Evolutionary conservation across 768 basidiomycete species (phyloP), one percentile per base, ranked within the genome.

Genomic region (Asterophora lycoperdoides): DNA sequence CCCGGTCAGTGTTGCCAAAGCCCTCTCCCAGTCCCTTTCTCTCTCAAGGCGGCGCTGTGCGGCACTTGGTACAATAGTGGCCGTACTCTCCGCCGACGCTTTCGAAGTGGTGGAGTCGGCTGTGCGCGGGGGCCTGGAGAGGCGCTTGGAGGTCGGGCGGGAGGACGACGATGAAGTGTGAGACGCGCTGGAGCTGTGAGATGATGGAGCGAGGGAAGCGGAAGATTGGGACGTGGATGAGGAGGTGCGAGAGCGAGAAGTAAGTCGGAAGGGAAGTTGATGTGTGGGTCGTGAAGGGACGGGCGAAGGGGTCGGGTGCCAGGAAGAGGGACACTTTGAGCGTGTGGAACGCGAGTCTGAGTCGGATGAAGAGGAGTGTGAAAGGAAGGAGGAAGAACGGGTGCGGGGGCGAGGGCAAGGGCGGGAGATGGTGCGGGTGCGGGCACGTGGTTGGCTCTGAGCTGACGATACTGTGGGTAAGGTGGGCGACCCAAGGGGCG

Each of bases 291-390:
- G 29, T 6, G 23, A 38, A 14, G 17, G 42, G 13, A 32, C 32
- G 32, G 32, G 39, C 3, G 46, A 40, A 8, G 46, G 46, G 2
- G 46, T 41, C 2, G 9, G 48, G 15, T 15, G 53, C 49, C 53
- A 55, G 9, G 53, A 40, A 1, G 53, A 55, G 1, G 53, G 53
- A 14, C 49, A 51, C 14, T 17, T 37, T 0, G 53, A 54, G 18
- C 11, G 11, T 3, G 8, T 5, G 4, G 44, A 35, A 28, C 8
- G 37, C 11, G 9, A 11, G 7, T 41, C 20, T 3, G 44, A 46
- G 3, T 19, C 26, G 4, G 38, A 28, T 7, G 44, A 28, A 35
- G 36, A 33, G 23, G 38, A 10, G 9, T 15, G 1, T 6, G 52
- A 43, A 3, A 44, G 43, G 46, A 46, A 41, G 4, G 47, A 42